Percentiles rank a stretch among this genome's conserved stretches.
Evolutionary conservation across 495 filamentous ascomycete species (phyloP).

Genomic region (Diplogelasinospora grovesii): DNA sequence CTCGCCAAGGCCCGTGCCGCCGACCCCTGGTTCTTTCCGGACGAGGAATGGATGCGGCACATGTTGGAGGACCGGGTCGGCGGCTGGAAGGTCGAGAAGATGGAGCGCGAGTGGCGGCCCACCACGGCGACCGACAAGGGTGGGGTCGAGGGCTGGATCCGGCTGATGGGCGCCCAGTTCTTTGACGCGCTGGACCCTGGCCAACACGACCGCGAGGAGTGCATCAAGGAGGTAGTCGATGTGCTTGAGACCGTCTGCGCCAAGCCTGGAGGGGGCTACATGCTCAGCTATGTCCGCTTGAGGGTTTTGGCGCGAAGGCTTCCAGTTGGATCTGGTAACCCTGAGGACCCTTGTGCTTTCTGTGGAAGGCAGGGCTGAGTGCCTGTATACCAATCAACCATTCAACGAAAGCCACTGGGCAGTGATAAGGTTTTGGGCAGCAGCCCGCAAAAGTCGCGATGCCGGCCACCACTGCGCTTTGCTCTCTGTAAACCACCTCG

Average conservation of each 20-base stretch:
- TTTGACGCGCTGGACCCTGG: conserved; percentile 43
- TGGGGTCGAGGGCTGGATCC: conserved; percentile 65
- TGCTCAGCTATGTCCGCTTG: conserved; percentile 66
- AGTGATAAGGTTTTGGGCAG: too few species aligned
- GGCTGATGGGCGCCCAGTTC: conserved; percentile 55
- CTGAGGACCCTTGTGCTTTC: too few species aligned
- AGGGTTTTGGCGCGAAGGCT: conserved; percentile 55
- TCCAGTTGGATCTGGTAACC: conserved; percentile 14
- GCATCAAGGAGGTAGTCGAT: conserved; percentile 49
- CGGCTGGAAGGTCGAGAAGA: conserved; percentile 55
- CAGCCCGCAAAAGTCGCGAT: too few species aligned
- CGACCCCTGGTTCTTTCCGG: conserved; percentile 71
- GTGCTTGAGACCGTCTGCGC: conserved; percentile 49
- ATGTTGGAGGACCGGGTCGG: conserved; percentile 43
- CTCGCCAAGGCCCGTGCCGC: conserved; percentile 40
- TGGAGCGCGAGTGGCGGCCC: conserved; percentile 61
- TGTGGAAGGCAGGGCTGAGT: too few species aligned
- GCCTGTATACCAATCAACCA: too few species aligned
- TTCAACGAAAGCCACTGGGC: too few species aligned
- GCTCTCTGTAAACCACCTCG: too few species aligned
- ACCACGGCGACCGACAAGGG: conserved; percentile 48
- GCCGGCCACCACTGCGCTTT: too few species aligned
- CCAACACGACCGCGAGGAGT: conserved; percentile 42
- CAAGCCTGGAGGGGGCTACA: conserved; percentile 51
- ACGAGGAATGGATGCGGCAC: conserved; percentile 46